Percentiles rank a stretch among this genome's conserved stretches.
These are phyloP conservation scores for Macrolepiota albuminosa DNA, from an alignment of 768 basidiomycete species.

Conservation along the genomic window DNA sequence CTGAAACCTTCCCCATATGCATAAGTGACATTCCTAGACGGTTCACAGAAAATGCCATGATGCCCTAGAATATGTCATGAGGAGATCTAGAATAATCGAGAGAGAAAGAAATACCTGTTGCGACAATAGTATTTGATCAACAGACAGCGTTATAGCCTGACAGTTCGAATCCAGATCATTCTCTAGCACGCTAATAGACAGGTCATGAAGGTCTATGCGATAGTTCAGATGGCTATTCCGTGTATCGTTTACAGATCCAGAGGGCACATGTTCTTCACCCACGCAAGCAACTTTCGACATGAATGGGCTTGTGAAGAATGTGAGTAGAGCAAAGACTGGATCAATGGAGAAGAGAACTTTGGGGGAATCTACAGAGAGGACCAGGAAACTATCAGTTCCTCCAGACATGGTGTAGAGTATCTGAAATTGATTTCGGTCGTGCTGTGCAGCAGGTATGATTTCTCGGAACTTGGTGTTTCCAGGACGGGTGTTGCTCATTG, in stretches of 20 bases:
- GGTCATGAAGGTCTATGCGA: constrained; percentile 85
- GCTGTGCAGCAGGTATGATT: constrained; percentile 88
- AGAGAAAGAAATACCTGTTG: constrained; percentile 63
- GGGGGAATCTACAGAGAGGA: constrained; percentile 90
- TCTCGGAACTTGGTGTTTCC: constrained; percentile 86
- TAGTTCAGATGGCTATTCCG: constrained; percentile 40
- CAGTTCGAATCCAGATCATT: constrained; percentile 73
- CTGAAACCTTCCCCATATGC: constrained; percentile 77
- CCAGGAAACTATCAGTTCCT: constrained; percentile 47
- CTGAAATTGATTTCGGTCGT: constrained; percentile 91
- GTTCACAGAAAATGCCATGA: constrained; percentile 74
- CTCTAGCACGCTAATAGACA: constrained; percentile 85
- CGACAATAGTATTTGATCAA: constrained; percentile 81
- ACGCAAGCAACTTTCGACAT: constrained; percentile 9
- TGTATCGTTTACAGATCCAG: not conserved
- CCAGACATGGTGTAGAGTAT: constrained; percentile 79
- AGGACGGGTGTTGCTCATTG: constrained; percentile 82
- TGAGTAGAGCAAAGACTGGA: constrained; percentile 82
- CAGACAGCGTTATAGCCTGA: constrained; percentile 81
- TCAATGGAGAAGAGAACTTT: constrained; percentile 90
- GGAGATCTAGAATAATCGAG: not conserved
- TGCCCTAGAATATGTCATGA: constrained; percentile 42
- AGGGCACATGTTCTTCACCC: constrained; percentile 2
- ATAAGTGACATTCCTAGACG: constrained; percentile 91
- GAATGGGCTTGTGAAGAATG: constrained; percentile 72